Evolutionary conservation across 23 red algal species (phyloP).

Genomic region (Gracilaria vermiculophylla): DNA sequence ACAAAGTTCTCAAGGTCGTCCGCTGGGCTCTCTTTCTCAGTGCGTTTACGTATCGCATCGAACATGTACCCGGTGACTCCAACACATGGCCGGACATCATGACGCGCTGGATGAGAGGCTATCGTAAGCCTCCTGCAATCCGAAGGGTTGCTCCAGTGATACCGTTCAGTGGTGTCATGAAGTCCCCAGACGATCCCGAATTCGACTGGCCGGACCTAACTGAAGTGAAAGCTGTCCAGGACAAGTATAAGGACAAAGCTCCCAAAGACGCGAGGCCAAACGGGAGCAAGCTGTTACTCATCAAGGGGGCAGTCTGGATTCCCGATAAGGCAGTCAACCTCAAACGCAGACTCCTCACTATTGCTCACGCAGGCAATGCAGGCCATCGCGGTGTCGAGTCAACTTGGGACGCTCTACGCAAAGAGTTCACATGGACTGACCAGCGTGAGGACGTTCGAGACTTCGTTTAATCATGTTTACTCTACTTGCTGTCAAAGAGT

Average conservation of each 20-base stretch:
- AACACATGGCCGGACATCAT: slow-evolving; percentile 52
- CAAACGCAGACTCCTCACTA: background rate
- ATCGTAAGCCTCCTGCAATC: no score
- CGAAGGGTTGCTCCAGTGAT: no score
- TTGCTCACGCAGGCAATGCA: slow-evolving; percentile 4
- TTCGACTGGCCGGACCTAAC: no score
- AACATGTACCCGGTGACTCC: background rate
- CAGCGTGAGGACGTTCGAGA: background rate
- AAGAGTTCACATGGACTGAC: no score
- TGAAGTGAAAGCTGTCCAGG: no score
- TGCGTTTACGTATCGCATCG: slow-evolving; percentile 18
- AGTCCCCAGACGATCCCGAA: no score
- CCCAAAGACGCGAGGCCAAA: background rate
- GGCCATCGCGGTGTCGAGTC: slow-evolving; percentile 4
- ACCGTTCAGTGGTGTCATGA: no score
- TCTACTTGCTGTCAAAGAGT: background rate
- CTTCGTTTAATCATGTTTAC: background rate
- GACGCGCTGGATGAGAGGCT: background rate
- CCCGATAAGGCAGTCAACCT: slow-evolving; percentile 6
- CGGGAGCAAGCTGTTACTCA: background rate
- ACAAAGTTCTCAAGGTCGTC: slow-evolving; percentile 24
- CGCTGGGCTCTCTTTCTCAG: slow-evolving; percentile 25
- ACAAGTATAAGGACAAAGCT: no score
- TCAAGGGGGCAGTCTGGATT: slow-evolving; percentile 33
- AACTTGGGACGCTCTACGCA: background rate